These are phyloP conservation scores for Salix arbutifolia DNA, from an alignment of 345 rosid species.

Conservation along the genomic window DNA sequence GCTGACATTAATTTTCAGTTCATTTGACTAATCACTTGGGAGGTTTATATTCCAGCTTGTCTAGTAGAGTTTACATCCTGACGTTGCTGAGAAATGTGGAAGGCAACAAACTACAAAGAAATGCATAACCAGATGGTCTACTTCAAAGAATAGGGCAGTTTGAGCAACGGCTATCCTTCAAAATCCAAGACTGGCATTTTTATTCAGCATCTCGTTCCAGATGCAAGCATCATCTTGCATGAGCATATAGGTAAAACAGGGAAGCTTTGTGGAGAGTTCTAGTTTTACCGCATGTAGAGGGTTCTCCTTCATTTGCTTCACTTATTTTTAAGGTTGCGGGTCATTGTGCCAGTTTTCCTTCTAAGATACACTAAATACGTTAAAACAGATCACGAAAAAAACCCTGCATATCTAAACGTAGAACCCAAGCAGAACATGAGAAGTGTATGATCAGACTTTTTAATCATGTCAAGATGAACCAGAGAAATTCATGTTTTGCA, in stretches of 20 bases:
- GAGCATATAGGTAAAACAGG: neutral
- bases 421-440: neutral
- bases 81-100: neutral
- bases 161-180: neutral
- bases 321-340: neutral
- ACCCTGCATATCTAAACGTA: neutral
- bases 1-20: neutral
- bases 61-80: neutral
- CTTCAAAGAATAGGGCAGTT: constrained; percentile 3
- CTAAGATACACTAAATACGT: neutral
- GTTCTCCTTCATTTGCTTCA: neutral
- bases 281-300: neutral
- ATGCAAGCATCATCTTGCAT: neutral
- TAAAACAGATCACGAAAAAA: neutral
- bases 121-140: neutral
- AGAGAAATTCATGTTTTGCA: neutral
- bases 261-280: neutral
- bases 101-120: neutral
- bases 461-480: neutral
- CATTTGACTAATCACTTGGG: neutral
- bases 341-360: neutral
- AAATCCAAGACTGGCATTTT: neutral
- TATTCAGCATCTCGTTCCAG: neutral
- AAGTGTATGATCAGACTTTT: neutral
- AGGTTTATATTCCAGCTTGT: neutral